These are phyloP conservation scores for Colletotrichum nymphaeae DNA, from an alignment of 2,329 filamentous ascomycete species.

Conservation along the genomic window DNA sequence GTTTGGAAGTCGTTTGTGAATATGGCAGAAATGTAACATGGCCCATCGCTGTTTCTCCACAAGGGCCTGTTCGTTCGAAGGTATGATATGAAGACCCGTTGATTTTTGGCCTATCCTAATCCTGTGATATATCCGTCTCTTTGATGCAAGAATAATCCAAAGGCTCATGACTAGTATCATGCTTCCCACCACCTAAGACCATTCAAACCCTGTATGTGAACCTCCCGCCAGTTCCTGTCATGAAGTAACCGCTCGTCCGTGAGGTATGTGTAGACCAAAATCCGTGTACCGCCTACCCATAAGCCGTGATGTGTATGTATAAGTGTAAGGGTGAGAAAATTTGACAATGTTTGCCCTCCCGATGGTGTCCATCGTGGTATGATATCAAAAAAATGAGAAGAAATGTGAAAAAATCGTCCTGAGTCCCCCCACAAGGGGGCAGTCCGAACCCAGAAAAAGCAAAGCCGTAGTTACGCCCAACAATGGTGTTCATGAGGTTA, in stretches of 20 bases:
- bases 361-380: background rate
- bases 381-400: background rate
- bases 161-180: background rate
- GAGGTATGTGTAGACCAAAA: background rate
- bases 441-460: slow-evolving; percentile 6
- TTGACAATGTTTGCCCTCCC: background rate
- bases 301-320: background rate
- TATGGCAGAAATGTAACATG: background rate
- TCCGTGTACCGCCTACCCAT: background rate
- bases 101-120: background rate
- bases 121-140: background rate
- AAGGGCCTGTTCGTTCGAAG: background rate
- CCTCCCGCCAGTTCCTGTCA: background rate
- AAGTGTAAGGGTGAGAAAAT: background rate
- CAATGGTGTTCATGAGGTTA: background rate
- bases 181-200: background rate
- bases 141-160: background rate
- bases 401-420: slow-evolving; percentile 15
- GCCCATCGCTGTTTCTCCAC: slow-evolving; percentile 2
- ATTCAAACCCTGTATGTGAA: background rate
- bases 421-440: slow-evolving; percentile 13
- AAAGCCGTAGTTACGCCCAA: slow-evolving; percentile 6
- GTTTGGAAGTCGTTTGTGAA: background rate
- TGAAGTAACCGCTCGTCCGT: background rate
- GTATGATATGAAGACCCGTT: background rate